Evolutionary conservation across 1,284 basidiomycete species (phyloP), one percentile per base, ranked within the genome.

Genomic region (Apiotrichum domesticum): DNA sequence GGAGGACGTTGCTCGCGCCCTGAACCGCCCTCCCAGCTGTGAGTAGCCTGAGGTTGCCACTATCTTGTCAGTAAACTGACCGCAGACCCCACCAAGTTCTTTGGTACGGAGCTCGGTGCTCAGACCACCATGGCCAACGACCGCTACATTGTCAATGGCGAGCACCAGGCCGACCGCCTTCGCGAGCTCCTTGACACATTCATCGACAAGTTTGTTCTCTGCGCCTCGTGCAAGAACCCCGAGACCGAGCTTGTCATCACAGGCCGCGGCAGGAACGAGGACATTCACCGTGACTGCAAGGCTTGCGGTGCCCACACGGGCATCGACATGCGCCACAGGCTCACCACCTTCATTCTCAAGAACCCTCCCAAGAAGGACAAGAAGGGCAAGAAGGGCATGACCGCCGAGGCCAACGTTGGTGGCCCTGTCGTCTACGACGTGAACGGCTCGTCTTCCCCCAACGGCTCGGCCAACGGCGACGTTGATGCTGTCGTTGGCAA

Each of bases 181-280:
- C 89, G 95, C 59, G 95, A 98, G 77, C 85, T 99, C 7, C 87
- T 98, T 68, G 95, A 98, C 75, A 84, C 78, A 46, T 99, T 98
- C 81, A 99, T 99, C 79, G 89, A 90, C 66, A 97, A 97, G 78
- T 99, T 97, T 71, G 93, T 99, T 54, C 87, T 99, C 34, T 99
- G 96, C 80, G 87, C 87, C 63, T 85, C 87, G 43, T 99, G 96
- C 88, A 98, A 98, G 82, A 99, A 99, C 76, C 96, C 96, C 32
- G 96, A 99, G 80, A 99, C 96, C 44, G 95, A 98, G 71, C 84
- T 98, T 52, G 80, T 94, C 79, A 86, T 98, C 73, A 85, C 89
- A 71, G 73, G 73, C 58, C 67, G 67, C 44, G 68, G 67, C 48
- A 92, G 90, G 77, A 83, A 81, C 57, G 94, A 97, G 71, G 83